phyloP scores from a whole-genome alignment of 106 monocot genomes.

The Gastrodia elata region DNA sequence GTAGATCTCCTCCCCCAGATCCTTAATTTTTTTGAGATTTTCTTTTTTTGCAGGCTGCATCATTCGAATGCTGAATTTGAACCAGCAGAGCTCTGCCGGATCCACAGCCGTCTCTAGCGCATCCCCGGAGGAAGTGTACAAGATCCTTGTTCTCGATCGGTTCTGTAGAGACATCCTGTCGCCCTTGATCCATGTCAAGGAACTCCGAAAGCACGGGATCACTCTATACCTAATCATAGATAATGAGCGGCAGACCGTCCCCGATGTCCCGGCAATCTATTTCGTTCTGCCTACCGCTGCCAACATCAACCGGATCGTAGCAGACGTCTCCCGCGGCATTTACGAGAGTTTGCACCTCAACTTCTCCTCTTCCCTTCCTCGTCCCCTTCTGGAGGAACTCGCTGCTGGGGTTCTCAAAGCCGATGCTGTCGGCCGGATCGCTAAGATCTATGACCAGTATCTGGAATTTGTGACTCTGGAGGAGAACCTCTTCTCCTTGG shows the following conservation, averaged over 20 bases:
- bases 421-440: conserved; percentile 39
- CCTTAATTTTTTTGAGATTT: not conserved
- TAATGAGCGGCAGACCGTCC: conserved; percentile 63
- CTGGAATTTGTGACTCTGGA: conserved; percentile 84
- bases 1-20: not conserved
- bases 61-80: conserved; percentile 78
- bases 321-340: conserved; percentile 44
- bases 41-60: conserved; percentile 23
- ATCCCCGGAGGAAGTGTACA: conserved; percentile 44
- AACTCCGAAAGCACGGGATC: conserved; percentile 84
- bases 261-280: conserved; percentile 86
- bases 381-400: conserved; percentile 70
- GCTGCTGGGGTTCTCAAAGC: conserved; percentile 38
- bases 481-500: conserved; percentile 71
- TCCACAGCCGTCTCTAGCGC: conserved; percentile 7
- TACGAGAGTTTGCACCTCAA: conserved; percentile 88
- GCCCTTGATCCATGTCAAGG: conserved; percentile 77
- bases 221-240: conserved; percentile 81
- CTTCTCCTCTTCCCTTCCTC: conserved; percentile 86
- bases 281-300: conserved; percentile 54
- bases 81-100: conserved; percentile 29
- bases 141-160: conserved; percentile 76
- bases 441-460: conserved; percentile 82
- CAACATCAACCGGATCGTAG: conserved; percentile 49
- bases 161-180: conserved; percentile 75